These are phyloP conservation scores for Trametes villosa DNA, from an alignment of 768 basidiomycete genomes.

Conservation along the genomic window DNA sequence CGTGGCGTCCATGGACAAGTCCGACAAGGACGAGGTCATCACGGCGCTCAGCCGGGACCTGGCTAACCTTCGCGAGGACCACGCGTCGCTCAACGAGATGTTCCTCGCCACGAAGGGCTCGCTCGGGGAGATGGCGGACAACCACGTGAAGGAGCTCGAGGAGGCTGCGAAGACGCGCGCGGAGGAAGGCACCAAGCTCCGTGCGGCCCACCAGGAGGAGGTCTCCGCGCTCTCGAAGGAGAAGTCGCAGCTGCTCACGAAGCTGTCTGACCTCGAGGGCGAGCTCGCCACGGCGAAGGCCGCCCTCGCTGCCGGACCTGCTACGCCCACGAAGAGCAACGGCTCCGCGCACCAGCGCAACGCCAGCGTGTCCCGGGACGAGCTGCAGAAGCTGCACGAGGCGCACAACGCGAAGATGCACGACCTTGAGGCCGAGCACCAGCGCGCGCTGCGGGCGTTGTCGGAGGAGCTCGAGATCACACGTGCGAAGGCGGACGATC, in stretches of 20 bases:
- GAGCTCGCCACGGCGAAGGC: constrained; percentile 72
- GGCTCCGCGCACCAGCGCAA: constrained; percentile 48
- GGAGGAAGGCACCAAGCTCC: constrained; percentile 70
- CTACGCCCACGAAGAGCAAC: constrained; percentile 59
- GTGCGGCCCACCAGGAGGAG: constrained; percentile 63
- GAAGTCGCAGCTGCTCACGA: constrained; percentile 64
- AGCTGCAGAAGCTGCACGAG: constrained; percentile 76
- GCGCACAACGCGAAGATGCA: constrained; percentile 83
- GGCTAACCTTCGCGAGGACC: constrained; percentile 68
- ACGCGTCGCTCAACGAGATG: constrained; percentile 64
- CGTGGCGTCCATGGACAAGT: constrained; percentile 41
- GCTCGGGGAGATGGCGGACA: constrained; percentile 68
- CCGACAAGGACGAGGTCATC: constrained; percentile 59
- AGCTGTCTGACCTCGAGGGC: constrained; percentile 76
- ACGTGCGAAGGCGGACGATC: constrained; percentile 51
- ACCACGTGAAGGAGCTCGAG: constrained; percentile 75
- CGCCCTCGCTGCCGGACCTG: constrained; percentile 49
- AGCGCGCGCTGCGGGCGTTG: constrained; percentile 56
- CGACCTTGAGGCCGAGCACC: constrained; percentile 72
- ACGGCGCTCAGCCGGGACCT: constrained; percentile 62
- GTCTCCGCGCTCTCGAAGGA: constrained; percentile 56
- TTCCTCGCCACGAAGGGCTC: constrained; percentile 72
- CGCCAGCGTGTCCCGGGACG: constrained; percentile 68
- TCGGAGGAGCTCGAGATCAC: constrained; percentile 62
- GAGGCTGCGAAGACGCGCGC: constrained; percentile 70